Evolutionary conservation across 257 asterid genomes (phyloP).

Genomic region (Fraxinus quadrangulata): DNA sequence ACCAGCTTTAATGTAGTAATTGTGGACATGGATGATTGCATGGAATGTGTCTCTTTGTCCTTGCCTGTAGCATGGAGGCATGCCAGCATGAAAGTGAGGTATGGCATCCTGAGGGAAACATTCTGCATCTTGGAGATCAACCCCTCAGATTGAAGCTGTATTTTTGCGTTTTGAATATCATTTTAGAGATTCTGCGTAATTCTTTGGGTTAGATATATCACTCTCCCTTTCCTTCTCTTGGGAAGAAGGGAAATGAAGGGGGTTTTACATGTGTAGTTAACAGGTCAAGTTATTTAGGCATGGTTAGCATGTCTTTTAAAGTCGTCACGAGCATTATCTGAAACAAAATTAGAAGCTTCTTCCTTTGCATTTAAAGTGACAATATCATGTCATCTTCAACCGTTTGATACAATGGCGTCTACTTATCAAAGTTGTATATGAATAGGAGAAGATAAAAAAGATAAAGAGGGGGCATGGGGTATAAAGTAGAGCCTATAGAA

Average conservation of each 20-base stretch:
- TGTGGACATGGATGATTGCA: not conserved
- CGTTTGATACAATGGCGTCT: not conserved
- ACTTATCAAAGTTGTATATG: not conserved
- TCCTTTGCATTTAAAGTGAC: not conserved
- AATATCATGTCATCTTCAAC: not conserved
- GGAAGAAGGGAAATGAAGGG: not conserved
- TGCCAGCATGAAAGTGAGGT: not conserved
- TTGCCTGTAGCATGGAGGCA: not conserved
- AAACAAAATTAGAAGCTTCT: not conserved
- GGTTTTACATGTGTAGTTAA: not conserved
- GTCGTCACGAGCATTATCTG: not conserved
- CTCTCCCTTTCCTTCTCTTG: not conserved
- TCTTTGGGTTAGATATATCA: not conserved
- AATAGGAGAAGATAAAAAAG: not conserved
- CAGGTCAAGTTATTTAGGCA: not conserved
- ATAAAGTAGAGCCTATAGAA: not conserved
- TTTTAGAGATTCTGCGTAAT: no score
- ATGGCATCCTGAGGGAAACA: not conserved
- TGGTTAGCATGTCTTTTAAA: not conserved
- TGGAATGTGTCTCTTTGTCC: not conserved
- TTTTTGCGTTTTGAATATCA: not conserved
- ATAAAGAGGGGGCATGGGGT: not conserved
- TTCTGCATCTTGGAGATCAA: not conserved
- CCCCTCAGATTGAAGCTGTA: not conserved
- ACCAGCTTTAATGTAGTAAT: not conserved